Evolutionary conservation across 768 basidiomycete species (phyloP).

Genomic region (Leucosporidium yakuticum): DNA sequence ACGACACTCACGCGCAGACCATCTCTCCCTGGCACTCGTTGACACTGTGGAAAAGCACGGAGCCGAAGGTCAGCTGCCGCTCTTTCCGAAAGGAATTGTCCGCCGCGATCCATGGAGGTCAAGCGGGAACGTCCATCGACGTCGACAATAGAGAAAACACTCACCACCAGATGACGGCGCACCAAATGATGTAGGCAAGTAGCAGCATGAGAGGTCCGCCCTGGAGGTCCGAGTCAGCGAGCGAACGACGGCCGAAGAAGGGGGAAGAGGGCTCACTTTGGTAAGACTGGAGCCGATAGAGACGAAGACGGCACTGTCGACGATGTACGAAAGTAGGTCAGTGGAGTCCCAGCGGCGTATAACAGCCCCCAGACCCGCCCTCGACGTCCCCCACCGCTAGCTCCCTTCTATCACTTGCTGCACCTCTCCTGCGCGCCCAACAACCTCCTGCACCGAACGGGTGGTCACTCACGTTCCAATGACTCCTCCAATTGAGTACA

Average conservation of each 20-base stretch:
- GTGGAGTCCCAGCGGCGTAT: too few species aligned
- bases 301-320: constrained; percentile 12
- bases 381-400: too few species aligned
- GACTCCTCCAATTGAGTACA: constrained; percentile 4
- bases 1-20: constrained; percentile 33
- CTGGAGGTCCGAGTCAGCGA: neutral
- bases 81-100: too few species aligned
- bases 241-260: constrained; percentile 33
- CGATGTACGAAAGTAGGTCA: neutral
- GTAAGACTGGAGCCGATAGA: constrained; percentile 2
- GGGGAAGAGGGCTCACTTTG: constrained; percentile 30
- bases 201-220: constrained; percentile 1
- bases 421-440: too few species aligned
- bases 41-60: neutral
- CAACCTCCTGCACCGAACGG: too few species aligned
- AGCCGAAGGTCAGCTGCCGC: too few species aligned
- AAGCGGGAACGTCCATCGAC: too few species aligned
- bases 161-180: neutral
- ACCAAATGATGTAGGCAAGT: constrained; percentile 1
- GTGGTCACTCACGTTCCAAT: neutral
- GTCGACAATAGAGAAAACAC: neutral
- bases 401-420: too few species aligned
- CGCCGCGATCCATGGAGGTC: too few species aligned
- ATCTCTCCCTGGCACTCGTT: constrained; percentile 47
- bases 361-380: too few species aligned